Conservation (phyloP, 371 early-diverging fungal genomes). For the Rhizopus delemar region DNA sequence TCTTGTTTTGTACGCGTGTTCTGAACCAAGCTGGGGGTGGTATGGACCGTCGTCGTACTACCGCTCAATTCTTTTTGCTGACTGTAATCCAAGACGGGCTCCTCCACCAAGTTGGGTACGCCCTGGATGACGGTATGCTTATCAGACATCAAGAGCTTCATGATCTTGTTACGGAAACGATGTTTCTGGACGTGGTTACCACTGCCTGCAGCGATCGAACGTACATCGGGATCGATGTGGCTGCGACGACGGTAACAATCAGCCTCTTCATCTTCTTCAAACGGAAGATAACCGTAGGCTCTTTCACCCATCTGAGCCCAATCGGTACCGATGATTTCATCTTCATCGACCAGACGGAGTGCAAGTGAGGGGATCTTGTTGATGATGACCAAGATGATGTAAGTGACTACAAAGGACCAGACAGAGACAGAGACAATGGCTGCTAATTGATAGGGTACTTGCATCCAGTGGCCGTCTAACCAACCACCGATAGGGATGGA, state of each 20-base stretch:
- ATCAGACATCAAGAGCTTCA: conserved; percentile 28
- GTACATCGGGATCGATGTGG: neutral
- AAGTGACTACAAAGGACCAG: conserved; percentile 67
- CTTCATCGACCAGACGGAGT: conserved; percentile 60
- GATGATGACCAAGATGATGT: conserved; percentile 54
- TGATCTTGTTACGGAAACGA: conserved; percentile 16
- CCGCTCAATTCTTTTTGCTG: conserved; percentile 39
- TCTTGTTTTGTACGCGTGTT: conserved; percentile 11
- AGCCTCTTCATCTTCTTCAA: conserved; percentile 33
- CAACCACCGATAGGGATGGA: conserved; percentile 61
- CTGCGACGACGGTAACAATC: conserved; percentile 3
- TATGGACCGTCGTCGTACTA: conserved; percentile 2
- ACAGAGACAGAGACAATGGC: conserved; percentile 56
- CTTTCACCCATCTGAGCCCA: conserved; percentile 70
- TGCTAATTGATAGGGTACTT: conserved; percentile 63
- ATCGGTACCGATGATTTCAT: conserved; percentile 64
- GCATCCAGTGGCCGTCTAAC: conserved; percentile 69
- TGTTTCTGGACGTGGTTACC: conserved; percentile 3
- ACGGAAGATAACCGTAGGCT: conserved; percentile 58
- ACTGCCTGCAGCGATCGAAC: neutral
- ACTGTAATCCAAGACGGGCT: conserved; percentile 40
- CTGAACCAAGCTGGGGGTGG: conserved; percentile 19
- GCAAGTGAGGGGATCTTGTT: conserved; percentile 53
- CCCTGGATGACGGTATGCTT: conserved; percentile 33
- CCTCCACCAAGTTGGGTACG: conserved; percentile 41